Evolutionary conservation across 179 eudicot species (phyloP).

Genomic region (Kewa caespitosa): DNA sequence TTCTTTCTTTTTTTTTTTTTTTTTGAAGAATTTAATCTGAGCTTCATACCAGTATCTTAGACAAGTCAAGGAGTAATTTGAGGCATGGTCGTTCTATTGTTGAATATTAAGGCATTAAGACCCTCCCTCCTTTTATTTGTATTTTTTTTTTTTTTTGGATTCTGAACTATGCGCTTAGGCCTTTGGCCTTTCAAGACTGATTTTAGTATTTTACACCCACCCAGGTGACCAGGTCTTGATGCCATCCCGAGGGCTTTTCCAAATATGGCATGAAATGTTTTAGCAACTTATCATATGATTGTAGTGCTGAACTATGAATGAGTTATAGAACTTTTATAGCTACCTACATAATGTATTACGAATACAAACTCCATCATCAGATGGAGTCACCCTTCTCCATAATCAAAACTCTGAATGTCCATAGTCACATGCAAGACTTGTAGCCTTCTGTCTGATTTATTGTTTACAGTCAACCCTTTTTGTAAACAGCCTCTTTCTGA

Average conservation of each 20-base stretch:
- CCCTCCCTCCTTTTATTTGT: no score
- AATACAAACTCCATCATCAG: not conserved
- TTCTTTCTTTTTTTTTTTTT: not conserved
- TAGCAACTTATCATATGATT: conserved; percentile 4
- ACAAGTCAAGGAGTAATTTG: not conserved
- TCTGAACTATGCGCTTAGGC: not conserved
- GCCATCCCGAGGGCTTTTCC: not conserved
- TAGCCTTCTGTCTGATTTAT: conserved; percentile 5
- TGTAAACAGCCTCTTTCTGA: no score
- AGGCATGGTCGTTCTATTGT: not conserved
- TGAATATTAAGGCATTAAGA: not conserved
- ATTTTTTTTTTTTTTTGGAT: no score
- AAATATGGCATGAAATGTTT: not conserved
- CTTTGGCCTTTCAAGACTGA: not conserved
- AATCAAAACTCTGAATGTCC: not conserved
- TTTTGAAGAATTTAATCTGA: conserved; percentile 1
- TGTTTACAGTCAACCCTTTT: no score
- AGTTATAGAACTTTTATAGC: not conserved
- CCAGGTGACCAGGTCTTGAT: not conserved
- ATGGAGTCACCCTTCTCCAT: not conserved
- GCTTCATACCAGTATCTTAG: not conserved
- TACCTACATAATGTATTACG: not conserved
- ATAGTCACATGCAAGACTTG: not conserved
- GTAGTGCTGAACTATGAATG: not conserved
- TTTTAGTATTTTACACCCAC: no score